Base-by-base conservation (phyloP, 108 stramenopile species). In the Stephanodiscus triporus region DNA sequence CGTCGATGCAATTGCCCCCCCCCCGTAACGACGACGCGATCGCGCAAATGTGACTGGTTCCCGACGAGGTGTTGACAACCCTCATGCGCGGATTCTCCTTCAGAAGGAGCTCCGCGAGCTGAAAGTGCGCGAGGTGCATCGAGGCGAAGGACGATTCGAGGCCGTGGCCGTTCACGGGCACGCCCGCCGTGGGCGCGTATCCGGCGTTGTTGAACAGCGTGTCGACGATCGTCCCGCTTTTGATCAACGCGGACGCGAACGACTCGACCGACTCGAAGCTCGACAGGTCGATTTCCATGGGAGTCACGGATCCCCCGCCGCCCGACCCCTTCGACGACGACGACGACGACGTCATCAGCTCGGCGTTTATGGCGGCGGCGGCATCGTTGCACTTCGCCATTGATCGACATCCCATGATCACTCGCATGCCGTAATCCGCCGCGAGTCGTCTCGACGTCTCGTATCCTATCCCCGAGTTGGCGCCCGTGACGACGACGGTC, bases 401-500 rank as follows among this genome's bases (percentile, higher is more conserved):
- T 11, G 79, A 80, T 65, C 79, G 68, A 65, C 74, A 80, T 37
- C 75, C 79, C 69, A 80, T 30, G 29, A 80, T 58, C 22, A 80
- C 79, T 0, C 67, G 43, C 69, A 64, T 23, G 10, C 79, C 75
- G 37, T 80, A 76, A 17, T 50, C 64, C n/a, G 70, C 68, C 19
- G 75, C 79, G 22, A 80, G 79, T 50, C 76, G 75, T 26, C 79
- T 20, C 9, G 79, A 69, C 14, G 69, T 70, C 76, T 94, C 93
- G 37, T 83, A 89, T 20, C 93, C 93, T 64, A 94, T 87, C 1
- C 93, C 93, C 14, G 88, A 72, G 64, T 94, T 94, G 66, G 93
- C 93, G 36, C 93, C 93, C 2, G 93, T 94, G 29, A 94, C 80
- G 10, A 94, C 55, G 19, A 94, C 65, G 9, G 81, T 83, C 29